Evolutionary conservation across 768 basidiomycete species (phyloP), one percentile per base, ranked within the genome.

Genomic region (Udeniomyces megalosporus): DNA sequence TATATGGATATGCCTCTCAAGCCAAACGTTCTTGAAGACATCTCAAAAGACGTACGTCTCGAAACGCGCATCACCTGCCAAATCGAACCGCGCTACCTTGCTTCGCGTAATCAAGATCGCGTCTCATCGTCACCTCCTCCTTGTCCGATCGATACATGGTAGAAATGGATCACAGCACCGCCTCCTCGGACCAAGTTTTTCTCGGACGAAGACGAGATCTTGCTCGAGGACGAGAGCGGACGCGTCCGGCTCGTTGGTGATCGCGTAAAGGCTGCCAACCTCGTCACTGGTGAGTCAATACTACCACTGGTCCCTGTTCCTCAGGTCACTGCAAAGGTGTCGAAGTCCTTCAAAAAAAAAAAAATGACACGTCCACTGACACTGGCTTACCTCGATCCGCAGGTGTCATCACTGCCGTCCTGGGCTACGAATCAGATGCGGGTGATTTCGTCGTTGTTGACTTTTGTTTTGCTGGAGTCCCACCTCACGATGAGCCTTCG

Each of bases 1-100:
- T 99, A 96, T 73, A 85, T 97, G 83, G 91, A 99, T 64, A 99
- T 99, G 95, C 88, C 91, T 10, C 78, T 97, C 56, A 99, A 99
- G 70, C 93, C 93, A 0, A 97, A 96, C 70, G 87, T 99, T n/a
- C 79, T 99, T 66, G 86, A 90, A 68, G 95, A 99, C 66, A 81
- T 97, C 67, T 89, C 84, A 26, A 80, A 87, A 72, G 91, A 99
- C 69, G 95, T 96, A 70, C 68, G 88, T 78, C 11, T 14, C n/a
- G n/a, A n/a, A n/a, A n/a, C n/a, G n/a, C n/a, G n/a, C n/a, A n/a
- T n/a, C 31, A 22, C 24, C 48, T 4, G 17, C 11, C 22, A 3
- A 7, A 6, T 20, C n/a, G 10, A 24, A 59, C 45, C 28, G 28
- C 47, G 17, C 47, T 48, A 22, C 29, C 20, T n/a, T n/a, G n/a